Evolutionary conservation across 78 protist species (phyloP), one percentile per base, ranked within the genome.

Genomic region (Pigoraptor vietnamica): DNA sequence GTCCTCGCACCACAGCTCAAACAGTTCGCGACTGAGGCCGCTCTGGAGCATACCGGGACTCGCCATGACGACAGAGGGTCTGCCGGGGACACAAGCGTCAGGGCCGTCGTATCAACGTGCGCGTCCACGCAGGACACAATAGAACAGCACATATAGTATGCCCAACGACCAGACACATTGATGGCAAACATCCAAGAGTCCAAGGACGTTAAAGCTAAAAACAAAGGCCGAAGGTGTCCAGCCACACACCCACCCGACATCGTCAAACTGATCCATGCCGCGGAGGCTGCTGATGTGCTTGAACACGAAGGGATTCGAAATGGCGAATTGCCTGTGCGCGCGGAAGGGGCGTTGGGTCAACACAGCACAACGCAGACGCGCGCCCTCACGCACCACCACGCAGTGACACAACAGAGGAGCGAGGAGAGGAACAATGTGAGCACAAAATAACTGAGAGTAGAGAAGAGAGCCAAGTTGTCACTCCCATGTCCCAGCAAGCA

Each of bases 21-120:
- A 97, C 36, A 98, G 89, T 67, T 97, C 96, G 25, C 98, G 84
- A 0, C 98, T 94, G 33, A 96, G 39, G 38, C 99, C 99, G 48
- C 81, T 81, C 91, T 98, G 95, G 32, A 94, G 90, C 98, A 96
- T 98, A 37, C 99, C 99, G 24, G 99, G 99, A 21, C 92, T 35
- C 0, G 99, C 98, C 94, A 98, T 92, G 39, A 98, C 97, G 29
- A 98, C 99, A 79, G 95, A 97, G 0, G 99, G 98, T 37, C 9
- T 32, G 37, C 32, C n/a, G 81, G n/a, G 37, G 36, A 84, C 37
- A 37, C 10, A 36, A 21, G 2, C n/a, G 88, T 35, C 24, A 21
- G 36, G 2, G 37, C 14, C 24, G 2, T 2, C 14, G 81, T 87
- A 23, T 32, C 37, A 23, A 24, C 24, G 55, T 25, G 89, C 24